These are phyloP conservation scores for Staphylotrichum longicolle DNA, from an alignment of 495 filamentous ascomycete genomes.

Conservation along the genomic window DNA sequence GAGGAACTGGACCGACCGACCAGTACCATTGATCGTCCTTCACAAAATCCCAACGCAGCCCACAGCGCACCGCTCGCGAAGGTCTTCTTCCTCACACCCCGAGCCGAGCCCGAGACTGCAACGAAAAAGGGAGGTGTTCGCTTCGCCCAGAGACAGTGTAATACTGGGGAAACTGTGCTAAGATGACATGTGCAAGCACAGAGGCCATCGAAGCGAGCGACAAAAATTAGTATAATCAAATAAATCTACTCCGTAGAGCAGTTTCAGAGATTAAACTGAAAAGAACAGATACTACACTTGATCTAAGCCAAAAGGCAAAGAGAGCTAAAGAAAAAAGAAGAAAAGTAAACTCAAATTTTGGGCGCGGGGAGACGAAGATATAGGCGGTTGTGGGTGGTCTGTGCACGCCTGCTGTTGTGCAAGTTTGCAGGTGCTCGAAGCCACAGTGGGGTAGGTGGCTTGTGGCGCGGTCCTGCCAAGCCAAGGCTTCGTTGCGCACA, in stretches of 20 bases:
- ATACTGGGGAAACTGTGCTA: slow-evolving; percentile 81
- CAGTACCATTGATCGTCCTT: too few species aligned
- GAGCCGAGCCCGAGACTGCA: slow-evolving; percentile 53
- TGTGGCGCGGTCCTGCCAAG: too few species aligned
- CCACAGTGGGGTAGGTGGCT: neutral
- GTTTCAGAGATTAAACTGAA: slow-evolving; percentile 89
- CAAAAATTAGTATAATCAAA: slow-evolving; percentile 84
- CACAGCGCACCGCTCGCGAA: neutral
- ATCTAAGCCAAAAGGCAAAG: slow-evolving; percentile 80
- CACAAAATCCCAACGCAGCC: too few species aligned
- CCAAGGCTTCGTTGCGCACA: too few species aligned
- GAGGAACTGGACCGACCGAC: too few species aligned
- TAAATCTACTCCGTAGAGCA: slow-evolving; percentile 65
- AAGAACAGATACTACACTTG: slow-evolving; percentile 99
- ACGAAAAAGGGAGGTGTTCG: slow-evolving; percentile 59
- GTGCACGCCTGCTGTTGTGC: slow-evolving; percentile 24
- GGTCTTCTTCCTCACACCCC: slow-evolving; percentile 60
- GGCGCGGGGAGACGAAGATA: slow-evolving; percentile 28
- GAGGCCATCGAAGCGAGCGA: slow-evolving; percentile 62
- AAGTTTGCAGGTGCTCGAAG: slow-evolving; percentile 15
- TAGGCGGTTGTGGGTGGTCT: slow-evolving; percentile 21
- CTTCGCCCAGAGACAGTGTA: slow-evolving; percentile 84
- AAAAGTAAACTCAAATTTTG: slow-evolving; percentile 26
- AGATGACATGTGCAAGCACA: slow-evolving; percentile 75
- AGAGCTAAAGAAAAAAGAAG: slow-evolving; percentile 42